Evolutionary conservation across 352 stramenopile genomes (phyloP).

Genomic region (Pilasporangium apinafurcum): DNA sequence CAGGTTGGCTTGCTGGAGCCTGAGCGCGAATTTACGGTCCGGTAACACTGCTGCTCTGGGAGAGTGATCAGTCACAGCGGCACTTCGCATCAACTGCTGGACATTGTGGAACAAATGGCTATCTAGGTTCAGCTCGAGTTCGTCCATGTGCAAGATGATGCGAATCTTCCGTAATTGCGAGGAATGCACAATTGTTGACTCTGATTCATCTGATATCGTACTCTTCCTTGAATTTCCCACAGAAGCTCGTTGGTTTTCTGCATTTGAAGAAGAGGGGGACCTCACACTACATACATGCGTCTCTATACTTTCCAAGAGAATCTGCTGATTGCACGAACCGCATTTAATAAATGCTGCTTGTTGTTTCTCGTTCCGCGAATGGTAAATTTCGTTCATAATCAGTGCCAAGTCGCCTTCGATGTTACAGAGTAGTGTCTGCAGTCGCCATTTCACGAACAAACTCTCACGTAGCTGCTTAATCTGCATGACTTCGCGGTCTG

Average conservation of each 20-base stretch:
- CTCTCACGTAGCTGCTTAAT: conserved; percentile 25
- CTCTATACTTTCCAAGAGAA: conserved; percentile 48
- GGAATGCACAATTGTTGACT: background rate
- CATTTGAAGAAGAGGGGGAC: conserved; percentile 10
- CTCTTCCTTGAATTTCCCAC: background rate
- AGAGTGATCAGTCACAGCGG: background rate
- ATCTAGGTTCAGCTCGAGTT: conserved; percentile 41
- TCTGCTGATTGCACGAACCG: conserved; percentile 49
- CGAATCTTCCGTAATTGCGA: conserved; percentile 24
- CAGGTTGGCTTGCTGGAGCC: conserved; percentile 25
- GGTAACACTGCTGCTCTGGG: too few relatives aligned
- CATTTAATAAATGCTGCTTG: conserved; percentile 46
- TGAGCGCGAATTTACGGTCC: conserved; percentile 16
- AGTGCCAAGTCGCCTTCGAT: conserved; percentile 42
- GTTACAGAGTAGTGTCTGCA: conserved; percentile 31
- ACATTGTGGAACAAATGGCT: conserved; percentile 27
- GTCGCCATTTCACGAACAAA: conserved; percentile 43
- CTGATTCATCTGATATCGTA: background rate
- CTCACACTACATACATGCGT: conserved; percentile 33
- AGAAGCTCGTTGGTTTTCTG: background rate
- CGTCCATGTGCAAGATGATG: conserved; percentile 33
- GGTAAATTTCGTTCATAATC: conserved; percentile 42
- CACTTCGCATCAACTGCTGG: conserved; percentile 16
- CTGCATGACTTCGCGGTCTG: conserved; percentile 43
- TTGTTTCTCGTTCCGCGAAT: conserved; percentile 48